Conservation (phyloP, 192 early-diverging fungal species). For the Allomyces macrogynus region DNA sequence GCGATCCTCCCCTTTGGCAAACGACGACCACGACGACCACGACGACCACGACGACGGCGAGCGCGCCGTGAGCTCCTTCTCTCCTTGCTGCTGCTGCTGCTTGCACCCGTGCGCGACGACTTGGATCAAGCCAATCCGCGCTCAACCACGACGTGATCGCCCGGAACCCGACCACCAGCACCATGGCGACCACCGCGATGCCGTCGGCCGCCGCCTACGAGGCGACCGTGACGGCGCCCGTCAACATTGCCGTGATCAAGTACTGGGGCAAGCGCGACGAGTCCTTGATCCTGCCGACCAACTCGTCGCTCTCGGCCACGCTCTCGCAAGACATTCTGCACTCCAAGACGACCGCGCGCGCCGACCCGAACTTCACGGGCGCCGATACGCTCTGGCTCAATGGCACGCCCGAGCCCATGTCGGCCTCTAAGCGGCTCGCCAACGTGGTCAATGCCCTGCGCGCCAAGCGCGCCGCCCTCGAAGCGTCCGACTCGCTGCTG, state of each 20-base stretch:
- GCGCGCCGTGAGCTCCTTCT: too few relatives aligned
- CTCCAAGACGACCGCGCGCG: conserved; percentile 77
- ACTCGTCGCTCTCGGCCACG: conserved; percentile 90
- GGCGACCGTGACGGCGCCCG: conserved; percentile 82
- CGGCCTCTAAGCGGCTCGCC: conserved; percentile 58
- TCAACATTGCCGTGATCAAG: conserved; percentile 99
- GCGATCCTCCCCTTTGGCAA: too few relatives aligned
- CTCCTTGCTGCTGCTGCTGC: too few relatives aligned
- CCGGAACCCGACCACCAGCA: not conserved
- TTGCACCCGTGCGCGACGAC: too few relatives aligned
- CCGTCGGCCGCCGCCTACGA: not conserved
- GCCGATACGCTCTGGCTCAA: conserved; percentile 81
- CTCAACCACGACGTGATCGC: too few relatives aligned
- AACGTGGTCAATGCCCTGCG: conserved; percentile 66
- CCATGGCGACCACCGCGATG: not conserved
- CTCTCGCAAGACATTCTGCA: conserved; percentile 90
- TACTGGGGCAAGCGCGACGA: conserved; percentile 97
- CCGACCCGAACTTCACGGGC: conserved; percentile 27
- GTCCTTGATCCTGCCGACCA: conserved; percentile 80
- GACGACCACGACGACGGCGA: too few relatives aligned
- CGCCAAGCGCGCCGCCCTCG: conserved; percentile 44
- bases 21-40: too few relatives aligned
- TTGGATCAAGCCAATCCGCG: too few relatives aligned
- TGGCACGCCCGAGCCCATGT: conserved; percentile 64
- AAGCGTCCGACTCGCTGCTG: conserved; percentile 14